Evolutionary conservation across 805 yeast genomes (phyloP).

Genomic region (Yarrowia sp.): DNA sequence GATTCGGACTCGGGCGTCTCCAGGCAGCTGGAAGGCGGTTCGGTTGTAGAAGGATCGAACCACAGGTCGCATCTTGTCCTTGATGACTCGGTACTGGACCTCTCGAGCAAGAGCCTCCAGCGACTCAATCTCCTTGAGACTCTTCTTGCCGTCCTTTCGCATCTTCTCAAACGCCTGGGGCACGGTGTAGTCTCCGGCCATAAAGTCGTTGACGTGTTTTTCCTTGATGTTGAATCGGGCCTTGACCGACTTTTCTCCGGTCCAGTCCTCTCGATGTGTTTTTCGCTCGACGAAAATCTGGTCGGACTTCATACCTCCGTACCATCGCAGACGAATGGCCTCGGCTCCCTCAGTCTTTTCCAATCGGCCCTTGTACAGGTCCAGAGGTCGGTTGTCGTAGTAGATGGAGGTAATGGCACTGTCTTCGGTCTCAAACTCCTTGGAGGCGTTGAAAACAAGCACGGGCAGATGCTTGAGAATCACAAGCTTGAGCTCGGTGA

Average conservation of each 20-base stretch:
- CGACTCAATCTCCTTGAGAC: constrained; percentile 81
- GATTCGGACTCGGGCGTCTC: constrained; percentile 98
- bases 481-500: constrained; percentile 90
- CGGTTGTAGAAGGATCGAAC: constrained; percentile 95
- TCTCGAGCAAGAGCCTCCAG: constrained; percentile 90
- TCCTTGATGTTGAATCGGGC: constrained; percentile 94
- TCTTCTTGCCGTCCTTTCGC: constrained; percentile 88
- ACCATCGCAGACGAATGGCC: constrained; percentile 97
- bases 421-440: constrained; percentile 93
- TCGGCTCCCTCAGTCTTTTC: constrained; percentile 98
- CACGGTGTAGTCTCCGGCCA: constrained; percentile 81
- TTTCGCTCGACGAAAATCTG: constrained; percentile 94
- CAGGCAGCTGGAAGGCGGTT: constrained; percentile 98
- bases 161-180: constrained; percentile 87
- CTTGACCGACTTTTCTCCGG: constrained; percentile 98
- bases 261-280: constrained; percentile 99
- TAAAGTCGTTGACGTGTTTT: constrained; percentile 78
- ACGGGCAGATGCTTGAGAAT: constrained; percentile 95
- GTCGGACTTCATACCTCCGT: constrained; percentile 94
- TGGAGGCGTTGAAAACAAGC: constrained; percentile 90
- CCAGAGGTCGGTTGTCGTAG: constrained; percentile 85
- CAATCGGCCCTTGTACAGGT: constrained; percentile 88
- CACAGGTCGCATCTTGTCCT: constrained; percentile 84
- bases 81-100: constrained; percentile 83
- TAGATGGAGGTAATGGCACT: constrained; percentile 96